These are phyloP conservation scores for Inonotus obliquus DNA, from an alignment of 1,284 basidiomycete species.

Conservation along the genomic window DNA sequence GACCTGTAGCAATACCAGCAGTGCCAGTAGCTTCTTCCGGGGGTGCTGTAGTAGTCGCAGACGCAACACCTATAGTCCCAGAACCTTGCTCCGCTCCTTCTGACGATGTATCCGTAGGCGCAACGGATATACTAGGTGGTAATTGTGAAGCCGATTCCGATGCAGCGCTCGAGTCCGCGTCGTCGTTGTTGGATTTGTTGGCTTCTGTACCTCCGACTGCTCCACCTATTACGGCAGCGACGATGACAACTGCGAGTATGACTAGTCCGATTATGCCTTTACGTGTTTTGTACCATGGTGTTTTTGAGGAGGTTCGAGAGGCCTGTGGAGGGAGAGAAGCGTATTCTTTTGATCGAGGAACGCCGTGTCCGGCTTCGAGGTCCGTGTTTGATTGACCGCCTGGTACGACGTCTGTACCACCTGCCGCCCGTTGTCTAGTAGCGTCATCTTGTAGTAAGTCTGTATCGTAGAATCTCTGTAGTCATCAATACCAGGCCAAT, in stretches of 20 bases:
- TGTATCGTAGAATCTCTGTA: conserved; percentile 18
- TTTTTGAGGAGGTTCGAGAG: not conserved
- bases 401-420: not conserved
- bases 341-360: conserved; percentile 15
- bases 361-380: conserved; percentile 23
- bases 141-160: not conserved
- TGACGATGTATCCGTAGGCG: not conserved
- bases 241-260: conserved; percentile 35
- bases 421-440: not conserved
- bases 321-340: conserved; percentile 1
- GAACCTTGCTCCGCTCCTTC: not conserved
- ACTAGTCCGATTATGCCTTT: conserved; percentile 36
- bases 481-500: not conserved
- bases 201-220: conserved; percentile 50
- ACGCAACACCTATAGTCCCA: not conserved
- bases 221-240: conserved; percentile 56
- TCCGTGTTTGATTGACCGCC: conserved; percentile 26
- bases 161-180: not conserved
- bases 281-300: conserved; percentile 32
- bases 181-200: conserved; percentile 12
- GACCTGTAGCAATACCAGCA: no score
- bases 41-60: not conserved
- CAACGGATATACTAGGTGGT: not conserved
- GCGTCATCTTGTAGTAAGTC: conserved; percentile 12
- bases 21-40: not conserved